Evolutionary conservation across 495 filamentous ascomycete species (phyloP).

Genomic region (Daldinia concentrica): DNA sequence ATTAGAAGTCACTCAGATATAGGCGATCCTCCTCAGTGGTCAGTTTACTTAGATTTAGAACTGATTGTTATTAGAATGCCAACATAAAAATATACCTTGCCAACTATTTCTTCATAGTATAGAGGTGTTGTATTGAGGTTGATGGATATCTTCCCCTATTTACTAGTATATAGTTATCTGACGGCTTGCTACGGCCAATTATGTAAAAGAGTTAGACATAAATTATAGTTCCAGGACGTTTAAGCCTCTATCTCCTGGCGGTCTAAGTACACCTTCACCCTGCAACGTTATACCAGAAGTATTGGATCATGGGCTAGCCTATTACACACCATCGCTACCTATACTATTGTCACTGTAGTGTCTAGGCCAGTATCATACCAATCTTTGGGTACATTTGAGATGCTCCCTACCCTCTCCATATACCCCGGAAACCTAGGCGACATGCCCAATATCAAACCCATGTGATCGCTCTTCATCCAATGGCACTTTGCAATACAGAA

Average conservation of each 20-base stretch:
- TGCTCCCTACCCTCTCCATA: conserved; percentile 29
- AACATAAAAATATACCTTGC: not conserved
- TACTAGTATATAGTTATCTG: not conserved
- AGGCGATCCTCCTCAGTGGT: not conserved
- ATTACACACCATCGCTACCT: not conserved
- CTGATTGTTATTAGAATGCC: not conserved
- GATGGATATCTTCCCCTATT: not conserved
- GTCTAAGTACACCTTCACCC: not conserved
- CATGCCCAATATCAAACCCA: conserved; percentile 25
- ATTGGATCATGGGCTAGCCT: not conserved
- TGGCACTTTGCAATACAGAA: conserved; percentile 22
- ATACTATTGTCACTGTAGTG: conserved; percentile 24
- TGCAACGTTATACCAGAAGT: not conserved
- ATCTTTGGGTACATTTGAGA: conserved; percentile 18
- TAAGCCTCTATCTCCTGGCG: not conserved
- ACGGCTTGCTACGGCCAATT: not conserved
- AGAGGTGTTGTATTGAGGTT: not conserved
- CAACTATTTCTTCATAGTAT: not conserved
- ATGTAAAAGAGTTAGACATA: not conserved
- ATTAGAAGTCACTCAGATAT: not conserved
- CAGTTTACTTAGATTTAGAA: not conserved
- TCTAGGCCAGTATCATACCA: conserved; percentile 29
- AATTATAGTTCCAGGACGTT: not conserved
- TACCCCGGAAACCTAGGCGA: conserved; percentile 19
- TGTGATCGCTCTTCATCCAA: conserved; percentile 22